A percentile compares a stretch with the other conserved stretches of the same genome.
Evolutionary conservation across 495 filamentous ascomycete species (phyloP).

Genomic region (Rhizodiscina lignyota): DNA sequence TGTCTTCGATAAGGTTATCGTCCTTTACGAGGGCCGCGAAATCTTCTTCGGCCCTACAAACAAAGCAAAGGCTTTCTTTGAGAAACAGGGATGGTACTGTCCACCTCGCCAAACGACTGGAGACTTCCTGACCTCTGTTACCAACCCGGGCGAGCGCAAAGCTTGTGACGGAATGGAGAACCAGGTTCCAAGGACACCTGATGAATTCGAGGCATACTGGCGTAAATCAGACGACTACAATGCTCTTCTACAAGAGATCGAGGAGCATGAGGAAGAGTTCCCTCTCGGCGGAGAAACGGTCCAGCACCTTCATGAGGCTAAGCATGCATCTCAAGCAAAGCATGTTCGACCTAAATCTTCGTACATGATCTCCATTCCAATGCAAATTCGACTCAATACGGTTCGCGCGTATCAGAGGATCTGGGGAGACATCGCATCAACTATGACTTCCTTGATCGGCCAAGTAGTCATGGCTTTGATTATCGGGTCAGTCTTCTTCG

Average conservation of each 20-base stretch:
- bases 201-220: slow-evolving; percentile 56
- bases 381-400: slow-evolving; percentile 56
- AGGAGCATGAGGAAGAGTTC: slow-evolving; percentile 41
- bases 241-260: slow-evolving; percentile 50
- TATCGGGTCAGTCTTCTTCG: slow-evolving; percentile 64
- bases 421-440: slow-evolving; percentile 48
- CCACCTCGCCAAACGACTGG: slow-evolving; percentile 40
- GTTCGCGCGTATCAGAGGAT: slow-evolving; percentile 52
- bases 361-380: slow-evolving; percentile 51
- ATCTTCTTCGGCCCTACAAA: slow-evolving; percentile 14
- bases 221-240: slow-evolving; percentile 47
- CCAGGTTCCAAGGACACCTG: slow-evolving; percentile 44
- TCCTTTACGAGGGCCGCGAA: slow-evolving; percentile 17
- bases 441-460: slow-evolving; percentile 47
- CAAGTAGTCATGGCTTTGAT: slow-evolving; percentile 61
- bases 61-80: slow-evolving; percentile 16
- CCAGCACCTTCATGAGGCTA: slow-evolving; percentile 47
- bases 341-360: slow-evolving; percentile 38
- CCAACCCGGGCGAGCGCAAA: slow-evolving; percentile 41
- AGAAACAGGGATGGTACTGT: slow-evolving; percentile 37
- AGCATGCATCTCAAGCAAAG: slow-evolving; percentile 46
- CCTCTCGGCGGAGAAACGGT: slow-evolving; percentile 44
- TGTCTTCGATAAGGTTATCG: slow-evolving; percentile 15
- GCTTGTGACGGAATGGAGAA: slow-evolving; percentile 40
- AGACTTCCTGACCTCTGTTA: slow-evolving; percentile 55